Base-by-base conservation (phyloP, 108 stramenopile genomes). In the Nitzschia sp. region DNA sequence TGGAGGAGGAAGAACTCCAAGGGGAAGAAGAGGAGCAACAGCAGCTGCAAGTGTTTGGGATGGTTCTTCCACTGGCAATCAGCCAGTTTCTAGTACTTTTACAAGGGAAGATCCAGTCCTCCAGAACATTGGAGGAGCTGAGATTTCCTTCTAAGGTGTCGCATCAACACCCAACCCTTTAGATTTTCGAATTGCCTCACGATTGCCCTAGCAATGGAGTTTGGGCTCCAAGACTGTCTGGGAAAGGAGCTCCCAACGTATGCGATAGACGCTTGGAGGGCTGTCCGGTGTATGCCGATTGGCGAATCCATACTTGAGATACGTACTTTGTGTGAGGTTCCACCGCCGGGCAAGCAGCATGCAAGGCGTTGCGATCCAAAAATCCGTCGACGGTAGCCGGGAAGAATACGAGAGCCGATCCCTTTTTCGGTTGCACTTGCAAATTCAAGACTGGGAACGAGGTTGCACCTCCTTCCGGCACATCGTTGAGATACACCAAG, bases 241-340 rank as follows among this genome's bases (percentile, higher is more conserved):
- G 41, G 24, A 62, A 62, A 6, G 85, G 86, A 19, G 69, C 74
- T 7, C 84, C 87, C 80, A 91, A 67, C 20, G 81, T 86, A 29
- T 75, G 73, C 46, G 69, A 56, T 51, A 94, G 57, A 34, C 93
- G 73, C 52, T 89, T 90, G 53, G 77, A 80, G 6, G 93, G 83
- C 40, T 79, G 78, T 24, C 93, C 93, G 39, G 75, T 80, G 78
- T 97, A 97, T 17, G 67, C 66, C 17, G 72, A 57, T 70, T 97
- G 95, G 14, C 96, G 89, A 55, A 98, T 91, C 98, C 98, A 97
- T 14, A 97, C 92, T 79, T 98, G 98, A 63, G 84, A 89, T n/a
- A 98, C 95, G 65, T 93, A 98, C 63, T 98, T 98, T 39, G 80
- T 70, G 51, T n/a, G 29, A 24, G 24, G 50, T 66, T 90, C 94